These are phyloP conservation scores for Sanchytrium tribonematis DNA, from an alignment of 371 early-diverging fungal species.

Conservation along the genomic window DNA sequence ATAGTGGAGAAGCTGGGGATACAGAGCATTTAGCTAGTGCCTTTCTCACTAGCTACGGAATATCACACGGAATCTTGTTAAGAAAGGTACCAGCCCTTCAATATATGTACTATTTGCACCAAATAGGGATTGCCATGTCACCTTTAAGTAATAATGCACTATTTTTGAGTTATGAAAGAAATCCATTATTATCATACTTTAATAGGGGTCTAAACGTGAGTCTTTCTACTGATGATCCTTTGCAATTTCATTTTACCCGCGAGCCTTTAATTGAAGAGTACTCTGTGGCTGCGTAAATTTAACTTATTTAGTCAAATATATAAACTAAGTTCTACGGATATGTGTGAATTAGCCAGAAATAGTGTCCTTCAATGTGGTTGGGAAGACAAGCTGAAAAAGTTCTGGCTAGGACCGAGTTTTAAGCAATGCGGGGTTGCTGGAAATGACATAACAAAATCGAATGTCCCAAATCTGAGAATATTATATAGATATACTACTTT, in stretches of 20 bases:
- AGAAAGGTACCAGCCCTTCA: slow-evolving; percentile 88
- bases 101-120: slow-evolving; percentile 80
- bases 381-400: slow-evolving; percentile 58
- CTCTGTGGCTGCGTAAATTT: slow-evolving; percentile 76
- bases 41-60: slow-evolving; percentile 65
- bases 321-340: slow-evolving; percentile 73
- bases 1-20: slow-evolving; percentile 92
- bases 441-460: slow-evolving; percentile 76
- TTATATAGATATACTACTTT: slow-evolving; percentile 57
- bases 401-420: slow-evolving; percentile 71
- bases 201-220: slow-evolving; percentile 83
- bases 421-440: slow-evolving; percentile 43
- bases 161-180: slow-evolving; percentile 81
- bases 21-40: slow-evolving; percentile 80
- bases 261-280: slow-evolving; percentile 97
- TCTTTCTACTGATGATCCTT: slow-evolving; percentile 87
- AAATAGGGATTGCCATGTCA: slow-evolving; percentile 93
- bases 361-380: slow-evolving; percentile 80
- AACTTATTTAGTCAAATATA: slow-evolving; percentile 35
- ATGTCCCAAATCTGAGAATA: slow-evolving; percentile 77
- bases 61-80: slow-evolving; percentile 81
- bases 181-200: slow-evolving; percentile 78
- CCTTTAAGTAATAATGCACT: slow-evolving; percentile 93
- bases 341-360: slow-evolving; percentile 92
- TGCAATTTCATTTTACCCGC: slow-evolving; percentile 93